A percentile compares a stretch with the other conserved stretches of the same genome.
Evolutionary conservation across 1,139 yeast genomes (phyloP).

Genomic region (Kurtzmaniella quercitrusa): DNA sequence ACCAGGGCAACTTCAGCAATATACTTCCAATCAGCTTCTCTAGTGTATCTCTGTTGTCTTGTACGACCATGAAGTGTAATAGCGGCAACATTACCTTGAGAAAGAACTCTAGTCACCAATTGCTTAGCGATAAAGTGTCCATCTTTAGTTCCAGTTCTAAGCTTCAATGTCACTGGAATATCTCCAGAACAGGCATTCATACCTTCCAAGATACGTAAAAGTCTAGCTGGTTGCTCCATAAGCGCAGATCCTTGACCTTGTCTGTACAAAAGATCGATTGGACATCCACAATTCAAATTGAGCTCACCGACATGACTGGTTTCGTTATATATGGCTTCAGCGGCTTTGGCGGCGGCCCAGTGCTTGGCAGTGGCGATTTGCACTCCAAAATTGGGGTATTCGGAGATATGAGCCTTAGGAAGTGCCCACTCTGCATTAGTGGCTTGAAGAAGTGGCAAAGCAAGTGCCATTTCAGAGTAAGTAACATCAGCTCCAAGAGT

Average conservation of each 20-base stretch:
- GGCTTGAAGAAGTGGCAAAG: conserved; percentile 84
- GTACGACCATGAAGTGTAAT: conserved; percentile 95
- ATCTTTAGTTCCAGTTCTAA: conserved; percentile 88
- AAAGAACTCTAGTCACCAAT: conserved; percentile 64
- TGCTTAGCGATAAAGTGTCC: conserved; percentile 80
- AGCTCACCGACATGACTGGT: conserved; percentile 64
- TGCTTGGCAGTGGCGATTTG: conserved; percentile 91
- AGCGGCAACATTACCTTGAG: conserved; percentile 82
- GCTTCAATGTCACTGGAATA: conserved; percentile 85
- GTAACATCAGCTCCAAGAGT: conserved; percentile 90
- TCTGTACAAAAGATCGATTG: conserved; percentile 85
- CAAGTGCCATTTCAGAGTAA: conserved; percentile 91
- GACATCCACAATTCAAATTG: conserved; percentile 95
- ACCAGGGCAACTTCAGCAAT: conserved; percentile 68
- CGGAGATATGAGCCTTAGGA: conserved; percentile 81
- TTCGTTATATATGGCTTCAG: conserved; percentile 66
- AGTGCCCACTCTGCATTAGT: conserved; percentile 96
- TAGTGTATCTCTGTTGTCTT: conserved; percentile 90
- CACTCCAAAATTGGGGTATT: conserved; percentile 86
- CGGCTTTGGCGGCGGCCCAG: conserved; percentile 91
- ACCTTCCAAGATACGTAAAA: conserved; percentile 74
- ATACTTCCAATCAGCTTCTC: conserved; percentile 91
- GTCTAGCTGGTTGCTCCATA: conserved; percentile 81
- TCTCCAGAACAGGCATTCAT: conserved; percentile 90
- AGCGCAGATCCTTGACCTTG: conserved; percentile 97